A percentile compares a stretch with the other conserved stretches of the same genome.
phyloP scores from a whole-genome alignment of 2,329 filamentous ascomycete species.

The Penicillium sp. region DNA sequence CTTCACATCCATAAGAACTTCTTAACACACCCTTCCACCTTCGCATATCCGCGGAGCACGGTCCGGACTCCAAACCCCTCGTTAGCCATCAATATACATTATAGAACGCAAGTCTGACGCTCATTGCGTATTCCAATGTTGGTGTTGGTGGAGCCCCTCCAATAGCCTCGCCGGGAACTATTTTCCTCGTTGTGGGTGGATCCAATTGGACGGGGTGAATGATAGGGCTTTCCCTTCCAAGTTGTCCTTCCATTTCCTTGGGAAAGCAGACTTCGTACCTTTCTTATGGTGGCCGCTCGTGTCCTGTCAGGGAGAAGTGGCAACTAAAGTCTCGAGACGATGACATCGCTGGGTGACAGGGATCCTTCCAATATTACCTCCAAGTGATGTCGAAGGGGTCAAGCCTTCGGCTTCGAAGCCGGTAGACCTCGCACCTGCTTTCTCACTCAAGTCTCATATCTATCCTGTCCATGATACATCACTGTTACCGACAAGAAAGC shows the following conservation, averaged over 20 bases:
- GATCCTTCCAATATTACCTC: background rate
- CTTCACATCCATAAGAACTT: background rate
- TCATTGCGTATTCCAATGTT: background rate
- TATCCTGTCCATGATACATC: background rate
- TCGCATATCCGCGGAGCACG: background rate
- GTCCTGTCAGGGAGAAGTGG: background rate
- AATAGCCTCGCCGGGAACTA: constrained; percentile 6
- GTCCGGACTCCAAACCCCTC: background rate
- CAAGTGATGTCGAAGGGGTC: background rate
- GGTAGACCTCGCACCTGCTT: background rate
- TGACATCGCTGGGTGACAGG: background rate
- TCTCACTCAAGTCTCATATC: background rate
- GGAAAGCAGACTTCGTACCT: background rate
- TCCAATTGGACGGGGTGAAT: constrained; percentile 2
- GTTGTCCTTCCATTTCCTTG: background rate
- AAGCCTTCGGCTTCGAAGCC: background rate
- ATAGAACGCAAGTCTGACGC: background rate
- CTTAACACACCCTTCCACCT: background rate
- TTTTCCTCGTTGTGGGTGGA: constrained; percentile 5
- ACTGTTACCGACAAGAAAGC: background rate
- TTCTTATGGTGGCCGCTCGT: background rate
- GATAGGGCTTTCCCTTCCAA: background rate
- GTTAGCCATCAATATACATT: background rate
- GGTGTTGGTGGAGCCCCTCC: constrained; percentile 2
- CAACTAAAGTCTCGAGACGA: background rate